Percentiles rank a stretch among this genome's conserved stretches.
Conservation (phyloP, 768 basidiomycete genomes). For the Pleurotus tuber-regium region DNA sequence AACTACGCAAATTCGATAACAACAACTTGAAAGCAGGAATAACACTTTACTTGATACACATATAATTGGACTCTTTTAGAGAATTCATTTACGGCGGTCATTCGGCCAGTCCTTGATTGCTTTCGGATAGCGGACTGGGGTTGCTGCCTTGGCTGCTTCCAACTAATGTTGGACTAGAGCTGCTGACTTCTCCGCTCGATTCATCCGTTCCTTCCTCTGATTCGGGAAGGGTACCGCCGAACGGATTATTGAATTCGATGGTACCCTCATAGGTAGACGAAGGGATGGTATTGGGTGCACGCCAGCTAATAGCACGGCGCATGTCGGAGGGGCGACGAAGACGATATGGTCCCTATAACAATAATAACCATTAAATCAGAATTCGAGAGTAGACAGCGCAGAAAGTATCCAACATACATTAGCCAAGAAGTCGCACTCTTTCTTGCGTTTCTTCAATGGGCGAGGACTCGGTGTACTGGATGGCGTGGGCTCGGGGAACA, state of each 20-base stretch:
- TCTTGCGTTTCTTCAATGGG: background rate
- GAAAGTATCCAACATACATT: background rate
- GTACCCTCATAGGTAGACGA: background rate
- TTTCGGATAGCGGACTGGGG: no score
- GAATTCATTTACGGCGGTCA: no score
- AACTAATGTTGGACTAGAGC: background rate
- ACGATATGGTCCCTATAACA: constrained; percentile 4
- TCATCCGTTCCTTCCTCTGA: background rate
- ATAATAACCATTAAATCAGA: background rate
- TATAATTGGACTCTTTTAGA: no score
- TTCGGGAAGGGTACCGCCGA: background rate
- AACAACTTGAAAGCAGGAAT: no score
- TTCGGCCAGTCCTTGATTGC: no score
- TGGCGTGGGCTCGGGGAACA: no score
- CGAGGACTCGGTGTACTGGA: background rate
- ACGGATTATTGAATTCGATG: constrained; percentile 2
- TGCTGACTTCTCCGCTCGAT: background rate
- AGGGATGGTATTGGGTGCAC: constrained; percentile 1
- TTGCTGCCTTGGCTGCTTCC: background rate
- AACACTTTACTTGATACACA: no score
- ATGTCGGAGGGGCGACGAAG: constrained; percentile 7
- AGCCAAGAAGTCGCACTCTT: constrained; percentile 4
- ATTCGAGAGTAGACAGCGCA: background rate
- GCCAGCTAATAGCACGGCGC: constrained; percentile 1
- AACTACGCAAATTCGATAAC: no score